Base-by-base conservation (phyloP, 2,329 filamentous ascomycete genomes). In the Coniella lustricola region DNA sequence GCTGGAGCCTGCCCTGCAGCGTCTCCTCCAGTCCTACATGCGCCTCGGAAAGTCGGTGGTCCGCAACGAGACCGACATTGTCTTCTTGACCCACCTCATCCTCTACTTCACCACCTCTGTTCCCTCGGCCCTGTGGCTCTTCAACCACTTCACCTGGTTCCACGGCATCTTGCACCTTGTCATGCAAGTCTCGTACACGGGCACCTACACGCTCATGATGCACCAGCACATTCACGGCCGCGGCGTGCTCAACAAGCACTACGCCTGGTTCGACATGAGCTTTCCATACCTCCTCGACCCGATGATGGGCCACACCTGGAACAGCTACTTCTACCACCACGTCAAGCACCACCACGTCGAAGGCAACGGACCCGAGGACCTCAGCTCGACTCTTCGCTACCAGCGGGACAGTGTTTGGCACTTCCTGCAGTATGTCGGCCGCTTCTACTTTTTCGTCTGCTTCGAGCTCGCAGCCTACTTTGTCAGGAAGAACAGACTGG, bases 271-370 rank as follows among this genome's bases (percentile, higher is more conserved):
- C 50, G 87, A 91, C 59, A 61, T 65, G 5, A 45, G 74, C 2
- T 90, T 90, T 56, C 87, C 87, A 0, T 91, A 89, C 60, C 64
- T 90, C 35, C 70, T 80, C 10, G 84, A 90, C 56, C 86, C 86
- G 0, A 66, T 91, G 49, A 85, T 89, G 77, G 87, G 87, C 10
- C 87, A 91, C 60, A 90, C 86, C 0, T 90, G 85, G 85, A 88
- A 91, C 66, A 84, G 82, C 2, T 91, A 91, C 67, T 91, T 77
- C 62, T 90, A 89, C 44, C 87, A 91, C 61, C 87, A 91, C 59
- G 85, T 90, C 60, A 91, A 91, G 70, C 85, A 90, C 60, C 87
- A 91, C 60, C 87, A 91, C 56, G 81, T 90, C 48, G 87, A 90
- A 66, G 62, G 81, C 53, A 91, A 91, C 58, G 87, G 87, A 0